These are phyloP conservation scores for Trichocladium uniseriatum DNA, from an alignment of 495 filamentous ascomycete species.

Conservation along the genomic window DNA sequence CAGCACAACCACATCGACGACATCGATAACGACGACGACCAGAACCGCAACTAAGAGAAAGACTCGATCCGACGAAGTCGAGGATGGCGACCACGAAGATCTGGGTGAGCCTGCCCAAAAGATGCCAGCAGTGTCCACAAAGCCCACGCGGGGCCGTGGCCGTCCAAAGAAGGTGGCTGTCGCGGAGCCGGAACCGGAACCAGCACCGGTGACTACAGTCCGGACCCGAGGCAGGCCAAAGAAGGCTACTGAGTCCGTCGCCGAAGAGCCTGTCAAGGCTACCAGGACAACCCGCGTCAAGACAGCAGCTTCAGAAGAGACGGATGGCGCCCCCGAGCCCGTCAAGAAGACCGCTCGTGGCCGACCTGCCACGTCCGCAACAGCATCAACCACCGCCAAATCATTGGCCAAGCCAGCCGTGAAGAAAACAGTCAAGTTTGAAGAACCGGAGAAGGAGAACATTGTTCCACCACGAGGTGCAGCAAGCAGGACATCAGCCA, in stretches of 20 bases:
- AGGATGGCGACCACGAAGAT: conserved; percentile 32
- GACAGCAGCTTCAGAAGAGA: conserved; percentile 20
- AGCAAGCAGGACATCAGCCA: conserved; percentile 17
- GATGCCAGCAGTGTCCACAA: conserved; percentile 15
- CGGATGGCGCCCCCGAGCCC: conserved; percentile 19
- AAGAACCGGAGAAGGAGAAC: conserved; percentile 51
- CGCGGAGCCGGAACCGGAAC: conserved; percentile 6
- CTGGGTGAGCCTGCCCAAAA: conserved; percentile 27
- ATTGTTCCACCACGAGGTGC: conserved; percentile 25
- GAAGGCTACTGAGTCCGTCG: conserved; percentile 27
- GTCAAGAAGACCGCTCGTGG: conserved; percentile 32
- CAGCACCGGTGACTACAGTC: conserved; percentile 15
- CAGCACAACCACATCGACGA: conserved; percentile 13
- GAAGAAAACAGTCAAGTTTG: conserved; percentile 49
- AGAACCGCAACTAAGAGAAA: conserved; percentile 36
- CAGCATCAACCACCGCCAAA: conserved; percentile 20
- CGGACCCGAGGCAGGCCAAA: conserved; percentile 37
- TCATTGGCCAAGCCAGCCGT: conserved; percentile 26
- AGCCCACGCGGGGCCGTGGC: conserved; percentile 34
- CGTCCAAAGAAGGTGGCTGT: conserved; percentile 35
- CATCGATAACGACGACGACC: conserved; percentile 15
- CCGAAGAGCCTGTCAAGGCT: conserved; percentile 23
- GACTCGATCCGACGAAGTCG: conserved; percentile 35
- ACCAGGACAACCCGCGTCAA: conserved; percentile 27
- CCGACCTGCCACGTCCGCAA: conserved; percentile 25